phyloP scores from a whole-genome alignment of 495 filamentous ascomycete species.

The Aspergillus conjunctus region DNA sequence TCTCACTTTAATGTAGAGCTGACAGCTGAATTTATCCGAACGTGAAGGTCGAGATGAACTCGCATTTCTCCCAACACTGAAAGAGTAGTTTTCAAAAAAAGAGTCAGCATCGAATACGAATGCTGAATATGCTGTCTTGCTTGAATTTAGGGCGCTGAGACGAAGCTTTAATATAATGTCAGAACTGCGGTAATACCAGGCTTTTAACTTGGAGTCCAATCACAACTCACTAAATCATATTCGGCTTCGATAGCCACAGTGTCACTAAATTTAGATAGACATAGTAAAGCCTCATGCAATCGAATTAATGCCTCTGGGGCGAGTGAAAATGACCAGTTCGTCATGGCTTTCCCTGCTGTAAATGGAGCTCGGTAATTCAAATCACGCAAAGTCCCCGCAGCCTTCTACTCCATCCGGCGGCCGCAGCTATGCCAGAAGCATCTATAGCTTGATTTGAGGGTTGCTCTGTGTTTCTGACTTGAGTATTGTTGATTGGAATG shows the following conservation, averaged over 20 bases:
- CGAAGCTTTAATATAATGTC: constrained; percentile 57
- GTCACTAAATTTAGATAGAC: constrained; percentile 91
- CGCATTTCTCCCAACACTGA: constrained; percentile 22
- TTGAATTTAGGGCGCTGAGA: constrained; percentile 83
- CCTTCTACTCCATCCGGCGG: too few species aligned
- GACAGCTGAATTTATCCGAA: constrained; percentile 68
- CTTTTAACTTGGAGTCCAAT: background rate
- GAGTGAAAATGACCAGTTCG: constrained; percentile 76
- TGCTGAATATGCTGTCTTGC: constrained; percentile 88
- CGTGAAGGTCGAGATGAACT: constrained; percentile 24
- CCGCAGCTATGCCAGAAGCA: too few species aligned
- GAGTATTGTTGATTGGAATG: background rate
- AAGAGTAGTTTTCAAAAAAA: constrained; percentile 81
- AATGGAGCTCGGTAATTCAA: too few species aligned
- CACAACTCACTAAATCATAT: constrained; percentile 61
- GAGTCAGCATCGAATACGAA: constrained; percentile 68
- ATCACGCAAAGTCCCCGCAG: too few species aligned
- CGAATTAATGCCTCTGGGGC: constrained; percentile 70
- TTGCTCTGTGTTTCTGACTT: too few species aligned
- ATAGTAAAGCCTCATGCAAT: constrained; percentile 82
- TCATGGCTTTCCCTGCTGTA: constrained; percentile 48
- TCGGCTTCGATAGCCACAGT: constrained; percentile 83
- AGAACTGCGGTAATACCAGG: constrained; percentile 8
- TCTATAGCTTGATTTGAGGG: too few species aligned
- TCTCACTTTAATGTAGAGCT: constrained; percentile 65